These are phyloP conservation scores for Myriosclerotinia scirpicola DNA, from an alignment of 2,329 filamentous ascomycete species.

Conservation along the genomic window DNA sequence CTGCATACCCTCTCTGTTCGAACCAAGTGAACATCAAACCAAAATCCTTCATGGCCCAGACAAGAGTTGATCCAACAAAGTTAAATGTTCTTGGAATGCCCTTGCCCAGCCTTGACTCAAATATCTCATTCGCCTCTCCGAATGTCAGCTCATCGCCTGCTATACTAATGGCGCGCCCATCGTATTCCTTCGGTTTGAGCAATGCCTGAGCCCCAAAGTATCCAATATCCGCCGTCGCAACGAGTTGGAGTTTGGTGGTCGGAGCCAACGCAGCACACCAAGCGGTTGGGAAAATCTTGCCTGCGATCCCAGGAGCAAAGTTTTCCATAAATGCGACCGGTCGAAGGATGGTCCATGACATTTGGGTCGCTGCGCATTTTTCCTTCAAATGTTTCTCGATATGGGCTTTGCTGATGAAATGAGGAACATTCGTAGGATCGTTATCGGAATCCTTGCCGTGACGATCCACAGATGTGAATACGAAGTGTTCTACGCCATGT, in stretches of 20 bases:
- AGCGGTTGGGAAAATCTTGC: conserved; percentile 37
- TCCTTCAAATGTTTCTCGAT: conserved; percentile 56
- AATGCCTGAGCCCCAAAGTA: conserved; percentile 49
- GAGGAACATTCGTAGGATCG: conserved; percentile 51
- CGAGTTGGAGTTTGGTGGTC: conserved; percentile 44
- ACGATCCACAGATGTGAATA: conserved; percentile 59
- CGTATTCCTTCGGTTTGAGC: conserved; percentile 42
- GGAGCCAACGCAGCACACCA: conserved; percentile 38
- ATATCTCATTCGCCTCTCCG: conserved; percentile 39
- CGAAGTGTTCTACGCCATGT: conserved; percentile 52
- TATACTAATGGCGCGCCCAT: conserved; percentile 44
- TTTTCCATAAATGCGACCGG: conserved; percentile 58
- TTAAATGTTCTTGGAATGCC: conserved; percentile 36
- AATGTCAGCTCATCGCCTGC: conserved; percentile 49
- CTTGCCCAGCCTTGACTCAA: conserved; percentile 36
- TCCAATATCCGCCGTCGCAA: conserved; percentile 48
- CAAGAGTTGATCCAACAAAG: conserved; percentile 32
- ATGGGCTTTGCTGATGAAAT: conserved; percentile 56
- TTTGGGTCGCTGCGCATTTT: conserved; percentile 43
- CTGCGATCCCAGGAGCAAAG: conserved; percentile 32
- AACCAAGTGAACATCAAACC: conserved; percentile 40
- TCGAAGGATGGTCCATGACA: conserved; percentile 57
- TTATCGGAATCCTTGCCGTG: conserved; percentile 48
- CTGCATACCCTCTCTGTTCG: conserved; percentile 35
- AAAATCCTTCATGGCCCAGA: conserved; percentile 36